Evolutionary conservation across 1,284 basidiomycete species (phyloP), one percentile per base, ranked within the genome.

Genomic region (Ganoderma lucidum): DNA sequence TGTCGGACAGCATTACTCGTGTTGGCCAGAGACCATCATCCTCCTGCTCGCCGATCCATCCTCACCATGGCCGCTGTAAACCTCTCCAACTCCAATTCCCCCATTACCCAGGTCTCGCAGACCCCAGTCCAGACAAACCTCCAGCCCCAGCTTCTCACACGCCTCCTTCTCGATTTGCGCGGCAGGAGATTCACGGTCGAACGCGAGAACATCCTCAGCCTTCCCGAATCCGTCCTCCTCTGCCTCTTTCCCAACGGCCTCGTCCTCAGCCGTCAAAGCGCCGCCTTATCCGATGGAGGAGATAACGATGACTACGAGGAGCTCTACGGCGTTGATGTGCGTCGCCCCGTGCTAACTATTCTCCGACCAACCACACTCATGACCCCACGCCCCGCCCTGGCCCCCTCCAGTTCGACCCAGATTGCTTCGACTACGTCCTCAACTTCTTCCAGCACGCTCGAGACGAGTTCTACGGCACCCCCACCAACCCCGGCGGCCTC

Each of bases 201-300:
- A 83, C 89, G 98, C 75, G 97, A 99, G 83, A 96, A 95, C 41
- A 93, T 99, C 80, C 98, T 99, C 96, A 96, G 97, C 80, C 86
- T 99, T 41, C 97, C 97, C 9, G 97, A 99, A 87, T 96, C 94
- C 35, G 96, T 99, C 60, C 85, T 99, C 69, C 86, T 99, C 62
- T 99, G 97, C 80, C 87, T 99, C 67, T 99, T 99, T 79, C 97
- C 97, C 15, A 99, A 99, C 78, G 97, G 98, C 12, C 90, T 99
- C 73, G 95, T 99, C 62, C 88, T 99, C 68, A 95, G 93, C 77
- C 88, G 96, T 71, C 96, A 97, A 77, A 92, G 91, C 68, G 89
- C 91, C 19, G 87, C 90, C 28, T 82, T 91, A 70, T 88, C 90
- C 35, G 93, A 94, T 75, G 90, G 86, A 32, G 91, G 89, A 45